Evolutionary conservation across 164 flowering plant species (phyloP).

Genomic region (Magnolia kwangsiensis): DNA sequence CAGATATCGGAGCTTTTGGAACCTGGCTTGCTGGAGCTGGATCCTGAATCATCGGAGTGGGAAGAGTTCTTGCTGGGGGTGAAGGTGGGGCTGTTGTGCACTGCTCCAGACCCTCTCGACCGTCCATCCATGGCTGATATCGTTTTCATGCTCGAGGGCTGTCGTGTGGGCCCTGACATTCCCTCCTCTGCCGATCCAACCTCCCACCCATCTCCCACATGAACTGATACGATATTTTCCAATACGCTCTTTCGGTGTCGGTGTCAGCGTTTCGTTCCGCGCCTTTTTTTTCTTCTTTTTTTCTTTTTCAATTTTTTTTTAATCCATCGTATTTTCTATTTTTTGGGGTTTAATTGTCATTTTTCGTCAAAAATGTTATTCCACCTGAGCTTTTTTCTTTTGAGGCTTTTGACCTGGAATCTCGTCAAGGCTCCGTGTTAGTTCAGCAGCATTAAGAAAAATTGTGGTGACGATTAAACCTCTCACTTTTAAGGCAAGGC

Average conservation of each 20-base stretch:
- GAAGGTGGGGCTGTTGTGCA: conserved; percentile 86
- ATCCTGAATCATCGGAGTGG: conserved; percentile 97
- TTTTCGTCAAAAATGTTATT: background rate
- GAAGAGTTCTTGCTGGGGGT: conserved; percentile 91
- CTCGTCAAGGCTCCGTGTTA: background rate
- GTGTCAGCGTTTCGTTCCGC: background rate
- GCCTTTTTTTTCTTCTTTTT: background rate
- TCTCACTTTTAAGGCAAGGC: too few relatives aligned
- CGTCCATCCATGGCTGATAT: conserved; percentile 85
- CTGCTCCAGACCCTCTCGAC: conserved; percentile 77
- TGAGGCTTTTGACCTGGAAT: background rate
- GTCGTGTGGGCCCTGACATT: conserved; percentile 81
- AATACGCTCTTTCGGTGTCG: background rate
- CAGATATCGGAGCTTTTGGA: conserved; percentile 79
- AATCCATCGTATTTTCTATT: background rate
- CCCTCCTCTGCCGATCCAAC: conserved; percentile 82
- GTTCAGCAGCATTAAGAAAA: background rate
- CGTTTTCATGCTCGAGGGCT: conserved; percentile 98
- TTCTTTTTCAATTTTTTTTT: too few relatives aligned
- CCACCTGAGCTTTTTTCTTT: background rate
- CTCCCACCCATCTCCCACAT: conserved; percentile 67
- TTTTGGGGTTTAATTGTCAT: background rate
- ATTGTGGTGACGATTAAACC: background rate
- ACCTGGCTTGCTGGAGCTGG: conserved; percentile 83
- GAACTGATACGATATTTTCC: conserved; percentile 3